Conservation (phyloP, 139 green algal genomes). For the Coelastrella sp. region DNA sequence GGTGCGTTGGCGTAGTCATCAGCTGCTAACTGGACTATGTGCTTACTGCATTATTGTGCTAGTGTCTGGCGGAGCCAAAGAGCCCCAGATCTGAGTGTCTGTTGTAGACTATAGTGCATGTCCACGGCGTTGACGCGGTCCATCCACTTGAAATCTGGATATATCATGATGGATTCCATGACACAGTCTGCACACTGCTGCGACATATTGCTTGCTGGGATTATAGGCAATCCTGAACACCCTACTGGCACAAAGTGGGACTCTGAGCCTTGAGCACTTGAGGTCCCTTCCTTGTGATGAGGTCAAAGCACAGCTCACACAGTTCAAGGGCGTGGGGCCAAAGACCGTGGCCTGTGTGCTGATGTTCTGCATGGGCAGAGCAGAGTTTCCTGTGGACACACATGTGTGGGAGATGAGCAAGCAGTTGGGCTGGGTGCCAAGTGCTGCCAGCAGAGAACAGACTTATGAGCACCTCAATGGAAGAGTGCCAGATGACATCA, state of each 20-base stretch:
- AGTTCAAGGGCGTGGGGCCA: conserved; percentile 78
- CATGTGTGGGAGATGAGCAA: conserved; percentile 76
- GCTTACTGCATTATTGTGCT: too few relatives aligned
- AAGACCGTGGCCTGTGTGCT: conserved; percentile 82
- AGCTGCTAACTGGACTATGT: too few relatives aligned
- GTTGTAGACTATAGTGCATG: too few relatives aligned
- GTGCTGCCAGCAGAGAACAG: conserved; percentile 65
- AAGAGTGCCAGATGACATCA: conserved; percentile 62
- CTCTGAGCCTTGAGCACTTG: conserved; percentile 73
- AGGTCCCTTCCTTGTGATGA: conserved; percentile 52
- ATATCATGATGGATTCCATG: too few relatives aligned
- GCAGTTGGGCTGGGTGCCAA: conserved; percentile 70
- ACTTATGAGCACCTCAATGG: conserved; percentile 83
- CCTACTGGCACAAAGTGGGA: conserved; percentile 63
- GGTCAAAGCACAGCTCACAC: conserved; percentile 55
- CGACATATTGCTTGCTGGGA: too few relatives aligned
- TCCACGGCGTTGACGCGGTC: too few relatives aligned
- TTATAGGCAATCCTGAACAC: conserved; percentile 68
- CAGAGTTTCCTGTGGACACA: conserved; percentile 85
- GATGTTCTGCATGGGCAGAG: conserved; percentile 72
- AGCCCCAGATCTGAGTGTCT: too few relatives aligned
- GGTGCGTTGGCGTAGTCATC: too few relatives aligned
- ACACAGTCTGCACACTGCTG: too few relatives aligned
- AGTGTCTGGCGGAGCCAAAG: too few relatives aligned
- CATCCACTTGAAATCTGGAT: too few relatives aligned